A percentile compares a stretch with the other conserved stretches of the same genome.
Evolutionary conservation across 2,329 filamentous ascomycete genomes (phyloP).

Genomic region (Penicillium janthinellum): DNA sequence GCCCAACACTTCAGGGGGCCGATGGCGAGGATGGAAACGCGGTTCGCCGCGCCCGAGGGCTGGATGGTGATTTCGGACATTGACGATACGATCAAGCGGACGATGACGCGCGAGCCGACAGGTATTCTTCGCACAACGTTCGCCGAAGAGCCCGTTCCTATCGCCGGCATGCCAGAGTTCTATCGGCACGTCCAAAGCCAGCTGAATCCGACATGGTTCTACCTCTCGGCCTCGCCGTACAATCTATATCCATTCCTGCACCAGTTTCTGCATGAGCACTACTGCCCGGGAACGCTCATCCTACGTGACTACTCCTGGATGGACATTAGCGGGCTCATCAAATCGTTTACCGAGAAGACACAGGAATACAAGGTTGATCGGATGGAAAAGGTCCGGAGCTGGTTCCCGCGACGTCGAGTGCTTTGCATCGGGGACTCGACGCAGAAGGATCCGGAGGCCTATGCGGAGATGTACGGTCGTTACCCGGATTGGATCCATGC

Average conservation of each 20-base stretch:
- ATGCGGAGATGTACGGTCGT: conserved; percentile 72
- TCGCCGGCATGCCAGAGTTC: conserved; percentile 80
- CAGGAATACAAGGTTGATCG: conserved; percentile 82
- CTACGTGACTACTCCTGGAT: conserved; percentile 85
- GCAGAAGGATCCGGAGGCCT: conserved; percentile 87
- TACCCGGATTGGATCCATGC: conserved; percentile 76
- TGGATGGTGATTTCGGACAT: conserved; percentile 89
- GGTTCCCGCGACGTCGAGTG: conserved; percentile 77
- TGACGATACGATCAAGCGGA: conserved; percentile 94
- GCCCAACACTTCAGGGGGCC: conserved; percentile 29
- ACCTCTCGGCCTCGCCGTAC: conserved; percentile 90
- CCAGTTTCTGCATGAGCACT: conserved; percentile 70
- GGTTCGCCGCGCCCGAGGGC: conserved; percentile 73
- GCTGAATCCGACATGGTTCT: conserved; percentile 78
- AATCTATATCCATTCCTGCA: conserved; percentile 88
- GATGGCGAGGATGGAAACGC: conserved; percentile 67
- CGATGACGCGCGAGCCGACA: conserved; percentile 74
- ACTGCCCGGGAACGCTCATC: conserved; percentile 76
- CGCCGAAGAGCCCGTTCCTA: conserved; percentile 69
- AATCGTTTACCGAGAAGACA: conserved; percentile 76
- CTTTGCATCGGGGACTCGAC: conserved; percentile 89
- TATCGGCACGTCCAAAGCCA: conserved; percentile 66
- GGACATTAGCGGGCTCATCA: conserved; percentile 76
- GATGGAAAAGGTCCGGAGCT: conserved; percentile 74
- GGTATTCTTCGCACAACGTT: conserved; percentile 86